phyloP scores from a whole-genome alignment of 2,329 filamentous ascomycete species.

The Colletotrichum lentis region DNA sequence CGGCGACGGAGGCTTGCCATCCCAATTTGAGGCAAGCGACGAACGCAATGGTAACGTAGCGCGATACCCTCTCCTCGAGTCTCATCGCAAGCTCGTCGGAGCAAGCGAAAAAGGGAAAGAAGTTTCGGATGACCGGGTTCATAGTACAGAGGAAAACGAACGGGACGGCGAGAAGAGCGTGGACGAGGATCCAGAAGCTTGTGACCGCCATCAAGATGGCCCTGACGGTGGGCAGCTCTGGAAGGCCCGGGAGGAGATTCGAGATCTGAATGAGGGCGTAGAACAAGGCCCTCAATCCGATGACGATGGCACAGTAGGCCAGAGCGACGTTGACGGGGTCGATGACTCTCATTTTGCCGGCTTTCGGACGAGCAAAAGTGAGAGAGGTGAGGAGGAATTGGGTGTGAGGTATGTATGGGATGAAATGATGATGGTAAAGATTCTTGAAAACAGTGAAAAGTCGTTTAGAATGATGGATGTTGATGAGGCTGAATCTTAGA shows the following conservation, averaged over 20 bases:
- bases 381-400: not conserved
- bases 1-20: not conserved
- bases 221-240: not conserved
- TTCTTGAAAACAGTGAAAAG: not conserved
- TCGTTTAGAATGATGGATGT: too few relatives aligned
- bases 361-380: not conserved
- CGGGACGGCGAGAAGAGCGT: not conserved
- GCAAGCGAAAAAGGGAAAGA: not conserved
- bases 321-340: not conserved
- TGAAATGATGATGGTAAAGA: too few relatives aligned
- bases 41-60: not conserved
- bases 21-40: not conserved
- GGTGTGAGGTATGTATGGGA: not conserved
- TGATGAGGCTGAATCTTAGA: not conserved
- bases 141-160: not conserved
- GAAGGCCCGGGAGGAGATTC: not conserved
- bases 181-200: not conserved
- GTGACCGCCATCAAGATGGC: not conserved
- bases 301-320: not conserved
- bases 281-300: not conserved
- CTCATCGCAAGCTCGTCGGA: not conserved
- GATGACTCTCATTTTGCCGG: not conserved
- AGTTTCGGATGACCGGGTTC: not conserved
- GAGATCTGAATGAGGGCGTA: not conserved
- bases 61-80: not conserved